phyloP scores from a whole-genome alignment of 345 rosid species.

The Schrenkiella parvula region DNA sequence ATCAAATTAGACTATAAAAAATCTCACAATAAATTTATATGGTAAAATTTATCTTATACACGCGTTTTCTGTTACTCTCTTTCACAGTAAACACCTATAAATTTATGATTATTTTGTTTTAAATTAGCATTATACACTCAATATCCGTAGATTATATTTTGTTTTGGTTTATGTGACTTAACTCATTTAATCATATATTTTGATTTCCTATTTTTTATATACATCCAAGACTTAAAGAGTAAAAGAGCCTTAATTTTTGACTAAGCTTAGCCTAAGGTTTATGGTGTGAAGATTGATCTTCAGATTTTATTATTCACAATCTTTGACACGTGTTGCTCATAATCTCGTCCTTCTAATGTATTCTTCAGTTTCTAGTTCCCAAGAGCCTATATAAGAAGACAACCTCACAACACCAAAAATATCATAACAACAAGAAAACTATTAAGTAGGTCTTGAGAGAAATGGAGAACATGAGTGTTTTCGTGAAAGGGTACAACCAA shows the following conservation, averaged over 20 bases:
- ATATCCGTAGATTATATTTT: slow-evolving; percentile 3
- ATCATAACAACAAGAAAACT: neutral
- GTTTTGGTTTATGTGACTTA: neutral
- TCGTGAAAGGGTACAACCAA: neutral
- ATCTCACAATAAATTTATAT: neutral
- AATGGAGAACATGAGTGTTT: neutral
- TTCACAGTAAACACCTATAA: too few species aligned
- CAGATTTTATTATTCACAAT: neutral
- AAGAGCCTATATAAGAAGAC: neutral
- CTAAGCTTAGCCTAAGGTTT: neutral
- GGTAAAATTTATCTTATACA: too few species aligned
- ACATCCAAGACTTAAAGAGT: neutral
- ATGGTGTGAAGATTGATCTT: neutral
- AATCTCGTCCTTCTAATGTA: neutral
- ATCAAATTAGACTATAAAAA: neutral
- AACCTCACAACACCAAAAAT: neutral
- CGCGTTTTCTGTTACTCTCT: too few species aligned
- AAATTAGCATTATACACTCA: neutral
- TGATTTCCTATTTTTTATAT: neutral
- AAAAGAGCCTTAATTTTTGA: neutral
- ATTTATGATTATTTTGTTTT: too few species aligned
- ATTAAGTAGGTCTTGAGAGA: neutral
- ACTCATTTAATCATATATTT: neutral
- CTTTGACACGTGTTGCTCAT: slow-evolving; percentile 7
- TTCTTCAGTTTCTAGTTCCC: neutral